Percentiles rank a stretch among this genome's conserved stretches.
Conservation (phyloP, 2,329 filamentous ascomycete species). For the Fusarium brevicatenulatum region DNA sequence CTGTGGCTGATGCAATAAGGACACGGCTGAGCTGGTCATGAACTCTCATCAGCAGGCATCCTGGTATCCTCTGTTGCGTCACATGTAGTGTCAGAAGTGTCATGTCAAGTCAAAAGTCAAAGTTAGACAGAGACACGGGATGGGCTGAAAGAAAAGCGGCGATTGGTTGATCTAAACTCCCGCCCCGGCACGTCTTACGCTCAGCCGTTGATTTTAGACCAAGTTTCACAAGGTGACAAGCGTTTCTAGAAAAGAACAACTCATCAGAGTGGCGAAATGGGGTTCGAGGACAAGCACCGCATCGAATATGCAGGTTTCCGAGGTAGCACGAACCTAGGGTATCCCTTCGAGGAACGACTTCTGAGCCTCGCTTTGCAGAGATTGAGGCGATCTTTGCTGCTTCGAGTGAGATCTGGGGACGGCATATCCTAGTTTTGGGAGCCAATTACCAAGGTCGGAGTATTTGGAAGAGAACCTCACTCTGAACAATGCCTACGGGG, state of each 20-base stretch:
- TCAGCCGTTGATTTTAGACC: neutral
- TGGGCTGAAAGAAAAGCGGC: slow-evolving; percentile 4
- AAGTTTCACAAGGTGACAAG: slow-evolving; percentile 20
- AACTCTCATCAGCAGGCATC: slow-evolving; percentile 28
- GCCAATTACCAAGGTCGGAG: slow-evolving; percentile 2
- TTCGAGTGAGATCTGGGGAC: slow-evolving; percentile 1
- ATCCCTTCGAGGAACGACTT: slow-evolving; percentile 1
- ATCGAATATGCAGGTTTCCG: slow-evolving; percentile 20
- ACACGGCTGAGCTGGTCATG: slow-evolving; percentile 23
- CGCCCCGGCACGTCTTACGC: slow-evolving; percentile 13
- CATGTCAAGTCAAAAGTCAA: slow-evolving; percentile 4
- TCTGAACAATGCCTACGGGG: slow-evolving; percentile 2
- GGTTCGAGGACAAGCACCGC: slow-evolving; percentile 1
- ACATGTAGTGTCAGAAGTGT: slow-evolving; percentile 19
- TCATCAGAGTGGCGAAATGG: slow-evolving; percentile 30
- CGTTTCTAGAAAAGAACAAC: slow-evolving; percentile 29
- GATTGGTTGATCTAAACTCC: slow-evolving; percentile 17
- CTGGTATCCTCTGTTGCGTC: slow-evolving; percentile 16
- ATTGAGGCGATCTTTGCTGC: slow-evolving; percentile 12
- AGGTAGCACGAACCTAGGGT: slow-evolving; percentile 6
- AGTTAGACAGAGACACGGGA: neutral
- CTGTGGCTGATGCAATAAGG: slow-evolving; percentile 14
- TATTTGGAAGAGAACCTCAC: slow-evolving; percentile 3
- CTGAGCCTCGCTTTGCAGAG: slow-evolving; percentile 11
- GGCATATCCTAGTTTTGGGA: neutral